A percentile compares a stretch with the other conserved stretches of the same genome.
These are phyloP conservation scores for Scheffersomyces ergatensis DNA, from an alignment of 805 yeast species.

Conservation along the genomic window DNA sequence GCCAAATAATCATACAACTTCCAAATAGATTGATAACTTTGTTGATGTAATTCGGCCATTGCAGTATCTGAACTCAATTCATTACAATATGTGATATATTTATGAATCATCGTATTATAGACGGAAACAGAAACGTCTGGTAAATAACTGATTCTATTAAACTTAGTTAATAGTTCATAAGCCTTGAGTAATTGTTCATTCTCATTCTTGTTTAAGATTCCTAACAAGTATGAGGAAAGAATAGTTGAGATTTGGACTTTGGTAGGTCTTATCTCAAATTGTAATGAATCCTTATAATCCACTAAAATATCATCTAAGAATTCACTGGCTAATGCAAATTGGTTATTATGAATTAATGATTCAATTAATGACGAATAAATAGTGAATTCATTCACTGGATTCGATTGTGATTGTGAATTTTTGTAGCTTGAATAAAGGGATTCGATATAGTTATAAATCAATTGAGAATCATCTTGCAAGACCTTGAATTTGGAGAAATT, in stretches of 20 bases:
- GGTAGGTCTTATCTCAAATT: conserved; percentile 8
- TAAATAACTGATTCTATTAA: conserved; percentile 26
- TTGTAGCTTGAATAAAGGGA: conserved; percentile 33
- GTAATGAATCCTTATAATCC: conserved; percentile 34
- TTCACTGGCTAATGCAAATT: conserved; percentile 49
- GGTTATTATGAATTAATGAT: conserved; percentile 50
- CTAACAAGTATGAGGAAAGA: conserved; percentile 42
- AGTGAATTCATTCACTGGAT: conserved; percentile 30
- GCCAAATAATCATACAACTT: conserved; percentile 30
- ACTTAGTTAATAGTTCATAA: conserved; percentile 22
- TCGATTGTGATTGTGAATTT: conserved; percentile 17
- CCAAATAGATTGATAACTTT: conserved; percentile 21
- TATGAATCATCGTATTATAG: conserved; percentile 28
- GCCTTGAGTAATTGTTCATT: conserved; percentile 17
- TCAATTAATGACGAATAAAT: conserved; percentile 53
- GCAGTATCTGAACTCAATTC: conserved; percentile 14
- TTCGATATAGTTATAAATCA: conserved; percentile 24
- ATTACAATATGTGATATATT: conserved; percentile 11
- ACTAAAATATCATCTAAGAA: conserved; percentile 55
- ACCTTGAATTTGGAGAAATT: conserved; percentile 15
- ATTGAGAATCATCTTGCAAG: conserved; percentile 10
- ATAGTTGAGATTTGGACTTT: conserved; percentile 35
- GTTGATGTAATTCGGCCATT: conserved; percentile 5
- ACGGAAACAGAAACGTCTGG: conserved; percentile 33
- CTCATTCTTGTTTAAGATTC: conserved; percentile 11